A percentile compares a stretch with the other conserved stretches of the same genome.
These are phyloP conservation scores for Hericium alpestre DNA, from an alignment of 768 basidiomycete species.

Conservation along the genomic window DNA sequence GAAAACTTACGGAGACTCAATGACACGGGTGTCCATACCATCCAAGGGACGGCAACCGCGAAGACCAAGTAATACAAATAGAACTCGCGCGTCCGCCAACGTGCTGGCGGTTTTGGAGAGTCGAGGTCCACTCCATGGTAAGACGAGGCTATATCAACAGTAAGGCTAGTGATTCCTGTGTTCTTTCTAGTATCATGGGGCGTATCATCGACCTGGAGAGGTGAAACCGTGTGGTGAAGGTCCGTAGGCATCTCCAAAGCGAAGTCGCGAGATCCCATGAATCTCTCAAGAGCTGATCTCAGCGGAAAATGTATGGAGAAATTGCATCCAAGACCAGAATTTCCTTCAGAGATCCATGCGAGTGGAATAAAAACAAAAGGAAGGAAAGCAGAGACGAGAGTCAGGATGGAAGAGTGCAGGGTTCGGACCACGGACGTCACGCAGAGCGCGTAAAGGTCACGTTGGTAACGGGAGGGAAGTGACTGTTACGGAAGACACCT, in stretches of 20 bases:
- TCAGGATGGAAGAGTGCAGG: background rate
- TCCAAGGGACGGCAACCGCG: slow-evolving; percentile 50
- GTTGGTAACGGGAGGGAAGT: background rate
- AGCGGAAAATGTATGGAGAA: no score
- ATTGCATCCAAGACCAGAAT: background rate
- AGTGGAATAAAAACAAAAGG: background rate
- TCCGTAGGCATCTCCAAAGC: slow-evolving; percentile 22
- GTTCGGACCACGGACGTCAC: background rate
- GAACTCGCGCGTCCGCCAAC: slow-evolving; percentile 82
- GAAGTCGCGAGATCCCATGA: slow-evolving; percentile 15
- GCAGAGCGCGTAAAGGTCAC: background rate
- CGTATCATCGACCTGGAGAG: slow-evolving; percentile 1
- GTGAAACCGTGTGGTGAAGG: slow-evolving; percentile 9
- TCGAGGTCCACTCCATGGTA: slow-evolving; percentile 16
- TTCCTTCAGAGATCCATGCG: background rate
- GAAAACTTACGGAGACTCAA: slow-evolving; percentile 61
- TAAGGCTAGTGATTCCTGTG: slow-evolving; percentile 34
- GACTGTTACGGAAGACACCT: background rate
- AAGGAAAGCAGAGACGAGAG: background rate
- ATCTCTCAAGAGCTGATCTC: background rate
- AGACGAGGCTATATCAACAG: slow-evolving; percentile 44
- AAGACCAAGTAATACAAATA: slow-evolving; percentile 59
- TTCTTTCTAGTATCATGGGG: slow-evolving; percentile 3
- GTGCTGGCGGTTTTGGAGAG: slow-evolving; percentile 28
- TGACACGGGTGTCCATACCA: slow-evolving; percentile 66